Percentiles rank a stretch among this genome's conserved stretches.
Evolutionary conservation across 495 filamentous ascomycete species (phyloP).

Genomic region (Talaromyces ruber): DNA sequence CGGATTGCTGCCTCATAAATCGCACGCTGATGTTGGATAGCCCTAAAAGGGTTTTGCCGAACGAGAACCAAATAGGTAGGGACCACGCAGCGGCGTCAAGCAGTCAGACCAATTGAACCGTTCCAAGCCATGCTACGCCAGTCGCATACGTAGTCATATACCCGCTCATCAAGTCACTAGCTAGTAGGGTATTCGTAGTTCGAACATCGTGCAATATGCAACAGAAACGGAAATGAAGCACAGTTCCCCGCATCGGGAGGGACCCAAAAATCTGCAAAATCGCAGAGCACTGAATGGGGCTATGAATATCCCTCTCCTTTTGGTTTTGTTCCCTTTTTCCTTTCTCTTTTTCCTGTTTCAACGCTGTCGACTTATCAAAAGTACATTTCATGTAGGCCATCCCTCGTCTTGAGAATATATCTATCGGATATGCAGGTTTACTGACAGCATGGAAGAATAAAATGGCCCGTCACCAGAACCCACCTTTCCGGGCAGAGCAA

Average conservation of each 20-base stretch:
- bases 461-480: slow-evolving; percentile 37
- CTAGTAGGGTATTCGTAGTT: not conserved
- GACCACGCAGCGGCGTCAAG: not conserved
- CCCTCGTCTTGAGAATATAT: not conserved
- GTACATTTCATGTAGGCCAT: not conserved
- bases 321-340: not conserved
- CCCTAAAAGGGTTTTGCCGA: too few relatives aligned
- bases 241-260: slow-evolving; percentile 1
- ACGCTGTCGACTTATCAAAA: not conserved
- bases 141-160: not conserved
- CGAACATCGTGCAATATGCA: not conserved
- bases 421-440: too few relatives aligned
- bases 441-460: not conserved
- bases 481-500: slow-evolving; percentile 79
- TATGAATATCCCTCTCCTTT: not conserved
- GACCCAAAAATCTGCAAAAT: not conserved
- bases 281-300: not conserved
- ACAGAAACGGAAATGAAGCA: not conserved
- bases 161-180: too few relatives aligned
- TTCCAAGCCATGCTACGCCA: too few relatives aligned
- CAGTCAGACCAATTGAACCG: not conserved
- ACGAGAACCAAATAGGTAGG: not conserved
- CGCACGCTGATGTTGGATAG: not conserved
- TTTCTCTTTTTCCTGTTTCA: not conserved
- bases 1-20: not conserved